Base-by-base conservation (phyloP, 176 grass and related monocot species). In the Zizania latifolia region DNA sequence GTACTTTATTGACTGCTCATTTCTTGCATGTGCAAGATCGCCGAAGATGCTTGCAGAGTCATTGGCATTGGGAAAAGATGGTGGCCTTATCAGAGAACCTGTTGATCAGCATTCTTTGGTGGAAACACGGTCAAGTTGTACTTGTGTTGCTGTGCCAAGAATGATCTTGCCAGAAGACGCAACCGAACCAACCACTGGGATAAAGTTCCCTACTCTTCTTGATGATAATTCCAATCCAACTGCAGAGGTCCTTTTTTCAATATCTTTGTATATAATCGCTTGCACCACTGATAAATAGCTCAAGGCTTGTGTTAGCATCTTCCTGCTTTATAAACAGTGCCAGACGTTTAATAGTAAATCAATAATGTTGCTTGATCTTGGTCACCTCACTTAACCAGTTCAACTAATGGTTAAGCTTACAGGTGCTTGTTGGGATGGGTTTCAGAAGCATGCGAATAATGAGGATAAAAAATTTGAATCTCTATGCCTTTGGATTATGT, bases 401-500 rank as follows among this genome's bases (percentile, higher is more conserved):
- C 11, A 50, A 28, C 76, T 65, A 62, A 71, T 0, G 21, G 39
- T 73, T 48, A n/a, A 77, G 64, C 36, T 62, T 70, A n/a, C 67
- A 99, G 95, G 82, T 99, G 62, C 95, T 99, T 84, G 89, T 99
- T 5, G 95, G 95, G 34, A 88, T 90, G 62, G 95, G 95, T 78
- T 88, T 73, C 58, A 92, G 85, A 84, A 86, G 72, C 62, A 92
- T 94, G 89, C 88, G 73, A 61, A 92, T 99, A 82, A 92, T 99
- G 88, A 86, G 54, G 50, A 56, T 94, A 3, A 99, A 94, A 78
- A 72, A 81, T 63, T 39, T 99, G 35, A 94, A 94, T 65, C 74
- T 99, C 35, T 99, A 94, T 82, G 95, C 95, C 74, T 99, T 99
- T 80, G 95, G 95, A 50, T 72, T 99, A 84, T 99, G 95, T 99